These are phyloP conservation scores for Phaffia rhodozyma DNA, from an alignment of 1,284 basidiomycete species.

Conservation along the genomic window DNA sequence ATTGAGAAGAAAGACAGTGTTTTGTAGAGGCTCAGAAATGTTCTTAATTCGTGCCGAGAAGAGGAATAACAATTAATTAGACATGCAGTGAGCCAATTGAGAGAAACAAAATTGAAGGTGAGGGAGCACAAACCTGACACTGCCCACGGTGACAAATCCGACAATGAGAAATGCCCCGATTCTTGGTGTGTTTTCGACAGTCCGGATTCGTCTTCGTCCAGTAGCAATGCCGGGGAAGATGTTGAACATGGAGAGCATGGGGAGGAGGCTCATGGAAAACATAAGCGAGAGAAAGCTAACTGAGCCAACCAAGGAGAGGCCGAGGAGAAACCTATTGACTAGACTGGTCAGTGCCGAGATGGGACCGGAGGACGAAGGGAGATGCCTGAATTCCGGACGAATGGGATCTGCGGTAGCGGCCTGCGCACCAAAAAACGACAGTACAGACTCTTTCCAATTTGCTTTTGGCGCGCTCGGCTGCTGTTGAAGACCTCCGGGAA, in stretches of 20 bases:
- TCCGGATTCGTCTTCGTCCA: background rate
- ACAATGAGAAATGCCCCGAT: slow-evolving; percentile 7
- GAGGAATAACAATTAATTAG: too few relatives aligned
- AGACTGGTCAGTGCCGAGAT: background rate
- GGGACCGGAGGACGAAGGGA: background rate
- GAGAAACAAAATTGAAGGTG: background rate
- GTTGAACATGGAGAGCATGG: slow-evolving; percentile 9
- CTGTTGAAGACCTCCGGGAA: background rate
- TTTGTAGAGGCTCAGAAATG: background rate
- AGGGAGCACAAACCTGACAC: background rate
- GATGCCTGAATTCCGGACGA: background rate
- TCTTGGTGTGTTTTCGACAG: background rate
- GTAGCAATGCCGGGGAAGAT: background rate
- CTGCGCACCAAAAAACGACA: too few relatives aligned
- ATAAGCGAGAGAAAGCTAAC: slow-evolving; percentile 8
- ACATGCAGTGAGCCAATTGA: background rate
- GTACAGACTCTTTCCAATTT: too few relatives aligned
- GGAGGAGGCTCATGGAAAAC: slow-evolving; percentile 1
- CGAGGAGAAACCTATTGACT: slow-evolving; percentile 2
- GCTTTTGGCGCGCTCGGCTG: too few relatives aligned
- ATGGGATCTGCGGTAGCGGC: too few relatives aligned
- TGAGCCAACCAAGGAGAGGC: slow-evolving; percentile 7
- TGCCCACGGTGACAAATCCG: background rate
- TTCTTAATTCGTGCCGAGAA: background rate
- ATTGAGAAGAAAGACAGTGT: background rate